Base-by-base conservation (phyloP, 352 stramenopile species). In the Globisporangium heterothallicum region DNA sequence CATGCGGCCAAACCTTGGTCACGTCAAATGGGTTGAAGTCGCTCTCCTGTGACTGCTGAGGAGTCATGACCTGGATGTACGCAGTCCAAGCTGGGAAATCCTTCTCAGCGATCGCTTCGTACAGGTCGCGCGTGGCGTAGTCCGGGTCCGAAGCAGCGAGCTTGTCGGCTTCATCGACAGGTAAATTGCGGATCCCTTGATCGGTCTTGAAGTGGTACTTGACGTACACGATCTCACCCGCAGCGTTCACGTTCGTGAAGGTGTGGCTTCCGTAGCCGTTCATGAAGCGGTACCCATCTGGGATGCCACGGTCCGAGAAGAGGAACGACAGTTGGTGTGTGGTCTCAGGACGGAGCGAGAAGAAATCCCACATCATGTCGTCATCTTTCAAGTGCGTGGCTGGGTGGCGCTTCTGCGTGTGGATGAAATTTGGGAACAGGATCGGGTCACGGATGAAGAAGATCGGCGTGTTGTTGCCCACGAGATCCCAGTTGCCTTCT, bases 121-220 rank as follows among this genome's bases (percentile, higher is more conserved):
- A 97, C 53, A 97, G 67, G 58, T 97, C 90, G 27, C 84, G 78
- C 53, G 86, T 96, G n/a, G 85, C 69, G 46, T 95, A 95, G 64
- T 96, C 84, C 13, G 87, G 88, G 61, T 96, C 82, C 6, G 67
- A 70, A 18, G 71, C 76, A 7, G 68, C 72, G 46, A 97, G 63
- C 30, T 56, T 55, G 8, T 68, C 64, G 0, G 89, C 88, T 50
- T 94, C 70, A 18, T 86, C 79, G 35, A 86, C 75, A 1, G 74
- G 69, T 14, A 97, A 69, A 56, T 95, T 95, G 47, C 80, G 78
- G 53, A 92, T 91, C 7, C 87, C 90, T 25, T 91, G 79, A 60
- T 97, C 82, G 8, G 88, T 88, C 55, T 96, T 95, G 55, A 94
- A 93, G 59, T 97, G 90, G 56, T 96, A 97, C 71, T 97, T 97